These are phyloP conservation scores for Viola pubescens DNA, from an alignment of 441 rosid species.

Conservation along the genomic window DNA sequence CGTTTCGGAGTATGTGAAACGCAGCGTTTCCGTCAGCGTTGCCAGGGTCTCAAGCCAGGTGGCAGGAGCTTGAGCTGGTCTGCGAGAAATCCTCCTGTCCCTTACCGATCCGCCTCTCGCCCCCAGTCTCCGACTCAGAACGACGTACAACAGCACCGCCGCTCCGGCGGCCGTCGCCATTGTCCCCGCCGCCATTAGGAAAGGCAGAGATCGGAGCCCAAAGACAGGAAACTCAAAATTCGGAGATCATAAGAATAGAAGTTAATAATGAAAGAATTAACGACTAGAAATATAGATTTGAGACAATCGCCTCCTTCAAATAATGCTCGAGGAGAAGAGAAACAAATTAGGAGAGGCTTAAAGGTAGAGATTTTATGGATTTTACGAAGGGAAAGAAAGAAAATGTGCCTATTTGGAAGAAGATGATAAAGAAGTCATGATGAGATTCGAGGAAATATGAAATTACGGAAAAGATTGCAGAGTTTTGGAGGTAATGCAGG, in stretches of 20 bases:
- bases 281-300: no score
- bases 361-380: no score
- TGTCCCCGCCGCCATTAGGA: constrained; percentile 69
- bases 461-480: no score
- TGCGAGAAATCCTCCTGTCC: constrained; percentile 49
- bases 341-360: no score
- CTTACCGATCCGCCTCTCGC: constrained; percentile 39
- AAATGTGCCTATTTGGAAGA: constrained; percentile 2
- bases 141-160: constrained; percentile 51
- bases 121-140: constrained; percentile 45
- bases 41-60: constrained; percentile 82
- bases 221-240: neutral
- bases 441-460: no score
- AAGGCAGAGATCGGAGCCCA: neutral
- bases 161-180: constrained; percentile 89
- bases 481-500: no score
- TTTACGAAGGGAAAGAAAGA: neutral
- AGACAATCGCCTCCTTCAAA: no score
- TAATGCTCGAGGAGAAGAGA: no score
- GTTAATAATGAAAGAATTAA: no score
- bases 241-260: neutral
- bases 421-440: neutral
- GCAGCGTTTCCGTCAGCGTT: constrained; percentile 75
- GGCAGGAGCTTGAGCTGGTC: constrained; percentile 90
- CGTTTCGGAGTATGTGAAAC: constrained; percentile 89